phyloP scores from a whole-genome alignment of 2,329 filamentous ascomycete species.

The Microsporum ferrugineum region DNA sequence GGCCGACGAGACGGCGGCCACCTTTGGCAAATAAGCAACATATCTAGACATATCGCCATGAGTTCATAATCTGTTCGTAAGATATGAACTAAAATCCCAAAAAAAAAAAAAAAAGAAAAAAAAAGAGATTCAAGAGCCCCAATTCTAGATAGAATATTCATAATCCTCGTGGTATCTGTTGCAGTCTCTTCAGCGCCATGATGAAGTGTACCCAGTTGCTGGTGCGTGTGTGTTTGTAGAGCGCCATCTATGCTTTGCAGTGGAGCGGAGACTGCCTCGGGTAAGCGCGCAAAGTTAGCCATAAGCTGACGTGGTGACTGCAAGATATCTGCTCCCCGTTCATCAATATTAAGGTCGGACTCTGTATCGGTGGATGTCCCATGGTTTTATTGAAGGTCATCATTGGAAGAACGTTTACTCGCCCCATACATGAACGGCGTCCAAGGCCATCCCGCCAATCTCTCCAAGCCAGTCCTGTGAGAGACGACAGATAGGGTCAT shows the following conservation, averaged over 20 bases:
- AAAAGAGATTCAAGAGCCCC: too few species aligned
- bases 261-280: not conserved
- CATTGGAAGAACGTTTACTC: not conserved
- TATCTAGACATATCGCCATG: not conserved
- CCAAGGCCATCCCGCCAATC: constrained; percentile 15
- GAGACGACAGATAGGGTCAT: constrained; percentile 22
- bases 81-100: not conserved
- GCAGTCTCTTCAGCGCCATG: not conserved
- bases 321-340: not conserved
- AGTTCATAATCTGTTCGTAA: not conserved
- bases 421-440: constrained; percentile 11
- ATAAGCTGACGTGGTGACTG: not conserved
- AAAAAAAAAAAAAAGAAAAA: not conserved
- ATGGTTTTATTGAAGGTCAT: not conserved
- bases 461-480: constrained; percentile 26
- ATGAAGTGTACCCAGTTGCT: not conserved
- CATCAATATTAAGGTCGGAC: not conserved
- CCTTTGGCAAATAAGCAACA: too few species aligned
- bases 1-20: too few species aligned
- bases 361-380: not conserved
- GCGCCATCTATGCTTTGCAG: not conserved
- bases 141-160: not conserved
- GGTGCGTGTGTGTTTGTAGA: not conserved
- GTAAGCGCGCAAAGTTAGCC: not conserved
- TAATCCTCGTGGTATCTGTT: not conserved